Evolutionary conservation across 768 basidiomycete species (phyloP).

Genomic region (Lentinula boryana): DNA sequence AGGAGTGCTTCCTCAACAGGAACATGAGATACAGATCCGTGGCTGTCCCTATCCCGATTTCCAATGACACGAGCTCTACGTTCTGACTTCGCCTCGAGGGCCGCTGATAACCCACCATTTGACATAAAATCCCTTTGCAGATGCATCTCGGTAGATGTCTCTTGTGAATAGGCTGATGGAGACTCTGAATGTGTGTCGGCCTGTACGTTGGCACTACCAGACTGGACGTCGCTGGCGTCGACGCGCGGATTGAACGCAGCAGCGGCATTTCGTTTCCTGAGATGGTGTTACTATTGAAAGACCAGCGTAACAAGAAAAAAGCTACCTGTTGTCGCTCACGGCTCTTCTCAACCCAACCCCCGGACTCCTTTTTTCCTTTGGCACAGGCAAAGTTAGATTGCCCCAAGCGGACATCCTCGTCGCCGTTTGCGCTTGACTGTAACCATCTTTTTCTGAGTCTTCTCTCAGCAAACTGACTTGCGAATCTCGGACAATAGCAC

Average conservation of each 20-base stretch:
- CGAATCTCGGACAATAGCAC: slow-evolving; percentile 4
- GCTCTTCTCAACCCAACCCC: not conserved
- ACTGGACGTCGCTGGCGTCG: not conserved
- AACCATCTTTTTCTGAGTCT: not conserved
- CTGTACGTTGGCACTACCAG: not conserved
- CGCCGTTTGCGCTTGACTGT: not conserved
- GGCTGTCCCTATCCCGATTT: not conserved
- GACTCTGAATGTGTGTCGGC: not conserved
- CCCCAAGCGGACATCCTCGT: slow-evolving; percentile 7
- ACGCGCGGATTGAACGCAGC: not conserved
- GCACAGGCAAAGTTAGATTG: slow-evolving; percentile 1
- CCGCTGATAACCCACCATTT: not conserved
- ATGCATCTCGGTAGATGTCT: not conserved
- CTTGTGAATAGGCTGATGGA: not conserved
- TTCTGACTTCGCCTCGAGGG: not conserved
- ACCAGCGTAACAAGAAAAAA: not conserved
- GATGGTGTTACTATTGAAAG: not conserved
- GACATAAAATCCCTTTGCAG: not conserved
- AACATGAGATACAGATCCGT: not conserved
- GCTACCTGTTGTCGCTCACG: not conserved
- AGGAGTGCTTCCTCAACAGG: slow-evolving; percentile 16
- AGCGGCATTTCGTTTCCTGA: not conserved
- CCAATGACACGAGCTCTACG: not conserved
- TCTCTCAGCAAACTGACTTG: not conserved
- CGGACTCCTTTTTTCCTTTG: not conserved